These are phyloP conservation scores for Tulasnella sp. DNA, from an alignment of 768 basidiomycete species.

Conservation along the genomic window DNA sequence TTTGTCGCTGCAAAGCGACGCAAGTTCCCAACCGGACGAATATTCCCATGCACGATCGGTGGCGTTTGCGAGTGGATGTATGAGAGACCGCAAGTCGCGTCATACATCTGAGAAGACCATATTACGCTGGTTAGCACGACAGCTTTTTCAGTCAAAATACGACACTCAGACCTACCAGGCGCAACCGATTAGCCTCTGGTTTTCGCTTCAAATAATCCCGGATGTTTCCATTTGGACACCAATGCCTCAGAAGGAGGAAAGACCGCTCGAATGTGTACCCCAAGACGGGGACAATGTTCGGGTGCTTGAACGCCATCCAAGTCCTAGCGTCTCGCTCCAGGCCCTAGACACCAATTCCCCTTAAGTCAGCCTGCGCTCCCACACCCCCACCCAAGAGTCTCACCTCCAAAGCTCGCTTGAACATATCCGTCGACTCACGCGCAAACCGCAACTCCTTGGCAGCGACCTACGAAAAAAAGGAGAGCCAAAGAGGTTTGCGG, in stretches of 20 bases:
- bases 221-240: background rate
- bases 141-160: background rate
- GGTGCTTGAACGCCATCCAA: background rate
- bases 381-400: background rate
- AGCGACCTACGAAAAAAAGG: background rate
- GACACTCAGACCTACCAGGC: background rate
- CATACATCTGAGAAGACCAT: background rate
- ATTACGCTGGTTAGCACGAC: background rate
- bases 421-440: background rate
- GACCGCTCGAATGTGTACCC: background rate
- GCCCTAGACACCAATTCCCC: background rate
- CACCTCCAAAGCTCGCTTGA: background rate
- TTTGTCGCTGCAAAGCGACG: background rate
- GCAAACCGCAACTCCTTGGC: conserved; percentile 2
- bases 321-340: background rate
- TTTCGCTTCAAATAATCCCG: background rate
- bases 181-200: background rate
- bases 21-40: background rate
- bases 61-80: background rate
- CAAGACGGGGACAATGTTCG: background rate
- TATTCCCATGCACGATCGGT: background rate
- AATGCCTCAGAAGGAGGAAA: background rate
- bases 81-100: background rate
- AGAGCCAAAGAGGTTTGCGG: background rate
- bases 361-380: background rate